Percentiles rank a stretch among this genome's conserved stretches.
These are phyloP conservation scores for Phaeomoniella chlamydospora DNA, from an alignment of 2,329 filamentous ascomycete species.

Conservation along the genomic window DNA sequence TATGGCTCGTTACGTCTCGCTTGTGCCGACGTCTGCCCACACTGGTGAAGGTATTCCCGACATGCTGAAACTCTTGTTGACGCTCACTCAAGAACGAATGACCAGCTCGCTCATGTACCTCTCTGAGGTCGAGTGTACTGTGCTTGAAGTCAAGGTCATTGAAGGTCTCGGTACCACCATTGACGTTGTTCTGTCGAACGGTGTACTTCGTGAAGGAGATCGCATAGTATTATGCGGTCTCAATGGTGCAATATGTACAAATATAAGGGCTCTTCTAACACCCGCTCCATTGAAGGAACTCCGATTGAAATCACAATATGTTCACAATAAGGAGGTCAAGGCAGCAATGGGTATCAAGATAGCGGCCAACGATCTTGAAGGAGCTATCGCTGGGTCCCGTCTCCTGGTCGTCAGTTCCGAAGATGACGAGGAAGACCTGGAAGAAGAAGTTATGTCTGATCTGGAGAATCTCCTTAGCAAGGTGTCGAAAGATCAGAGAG, in stretches of 20 bases:
- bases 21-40: slow-evolving; percentile 91
- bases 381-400: slow-evolving; percentile 89
- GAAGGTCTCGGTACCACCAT: slow-evolving; percentile 98
- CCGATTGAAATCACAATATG: slow-evolving; percentile 88
- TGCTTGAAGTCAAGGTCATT: slow-evolving; percentile 97
- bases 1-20: slow-evolving; percentile 85
- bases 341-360: slow-evolving; percentile 98
- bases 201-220: slow-evolving; percentile 86
- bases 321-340: slow-evolving; percentile 99
- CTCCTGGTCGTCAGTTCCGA: slow-evolving; percentile 87
- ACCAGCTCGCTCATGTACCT: slow-evolving; percentile 95
- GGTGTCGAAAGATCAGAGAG: slow-evolving; percentile 80
- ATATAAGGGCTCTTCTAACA: slow-evolving; percentile 85
- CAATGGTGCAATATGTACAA: slow-evolving; percentile 90
- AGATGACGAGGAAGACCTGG: slow-evolving; percentile 91
- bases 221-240: slow-evolving; percentile 89
- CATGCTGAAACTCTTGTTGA: slow-evolving; percentile 89
- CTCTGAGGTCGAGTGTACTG: slow-evolving; percentile 92
- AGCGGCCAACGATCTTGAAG: slow-evolving; percentile 85
- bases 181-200: slow-evolving; percentile 91
- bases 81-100: slow-evolving; percentile 94
- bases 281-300: slow-evolving; percentile 87
- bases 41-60: slow-evolving; percentile 99
- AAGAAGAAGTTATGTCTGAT: slow-evolving; percentile 93
- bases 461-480: slow-evolving; percentile 80